Conservation (phyloP, 2,329 filamentous ascomycete species). For the Colletotrichum cordylinicola region DNA sequence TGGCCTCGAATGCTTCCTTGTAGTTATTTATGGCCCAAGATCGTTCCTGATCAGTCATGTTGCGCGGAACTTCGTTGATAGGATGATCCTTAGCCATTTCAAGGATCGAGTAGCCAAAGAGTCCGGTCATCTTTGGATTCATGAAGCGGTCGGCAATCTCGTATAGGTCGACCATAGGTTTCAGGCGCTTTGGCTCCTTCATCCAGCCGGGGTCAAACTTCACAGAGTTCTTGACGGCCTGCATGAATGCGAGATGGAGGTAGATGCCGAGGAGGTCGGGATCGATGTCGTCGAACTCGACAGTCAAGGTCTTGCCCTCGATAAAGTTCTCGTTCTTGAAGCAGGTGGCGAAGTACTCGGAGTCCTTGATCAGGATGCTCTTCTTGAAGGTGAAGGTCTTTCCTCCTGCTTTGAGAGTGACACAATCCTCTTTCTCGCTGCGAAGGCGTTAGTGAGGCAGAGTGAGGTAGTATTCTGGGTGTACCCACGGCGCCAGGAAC, state of each 20-base stretch:
- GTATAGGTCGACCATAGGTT: neutral
- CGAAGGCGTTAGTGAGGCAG: fast-evolving
- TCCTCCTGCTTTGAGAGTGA: neutral
- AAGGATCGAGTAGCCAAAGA: neutral
- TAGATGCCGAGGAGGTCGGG: neutral
- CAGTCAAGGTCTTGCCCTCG: neutral
- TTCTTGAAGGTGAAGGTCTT: neutral
- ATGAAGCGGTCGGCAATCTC: neutral
- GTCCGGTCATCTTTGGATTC: fast-evolving
- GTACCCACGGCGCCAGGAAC: neutral
- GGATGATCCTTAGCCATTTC: neutral
- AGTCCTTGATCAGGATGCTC: fast-evolving
- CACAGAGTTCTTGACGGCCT: neutral
- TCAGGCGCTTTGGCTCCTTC: neutral
- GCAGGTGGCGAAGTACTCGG: neutral
- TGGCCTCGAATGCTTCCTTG: neutral
- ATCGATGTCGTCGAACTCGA: neutral
- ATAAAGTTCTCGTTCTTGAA: neutral
- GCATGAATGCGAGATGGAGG: neutral
- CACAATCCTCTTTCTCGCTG: neutral
- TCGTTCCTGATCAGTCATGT: neutral
- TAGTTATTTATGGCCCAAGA: neutral
- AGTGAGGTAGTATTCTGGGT: fast-evolving
- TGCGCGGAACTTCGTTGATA: fast-evolving
- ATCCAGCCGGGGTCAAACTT: neutral